phyloP scores from a whole-genome alignment of 1,284 basidiomycete genomes.

The Heterobasidion occidentale region DNA sequence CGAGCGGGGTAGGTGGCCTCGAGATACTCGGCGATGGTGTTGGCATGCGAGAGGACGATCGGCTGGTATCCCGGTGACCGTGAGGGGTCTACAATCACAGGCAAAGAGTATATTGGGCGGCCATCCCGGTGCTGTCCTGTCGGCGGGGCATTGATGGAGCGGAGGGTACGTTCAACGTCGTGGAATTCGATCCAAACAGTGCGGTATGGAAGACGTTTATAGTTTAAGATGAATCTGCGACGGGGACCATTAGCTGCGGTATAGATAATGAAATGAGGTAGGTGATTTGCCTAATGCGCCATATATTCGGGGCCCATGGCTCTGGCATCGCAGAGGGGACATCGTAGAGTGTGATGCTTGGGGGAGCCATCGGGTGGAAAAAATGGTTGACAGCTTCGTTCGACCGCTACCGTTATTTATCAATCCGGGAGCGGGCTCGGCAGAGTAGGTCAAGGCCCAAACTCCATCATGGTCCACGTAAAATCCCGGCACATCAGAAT shows the following conservation, averaged over 20 bases:
- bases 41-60: slow-evolving; percentile 46
- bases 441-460: not conserved
- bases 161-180: slow-evolving; percentile 54
- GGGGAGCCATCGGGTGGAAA: slow-evolving; percentile 4
- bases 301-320: slow-evolving; percentile 68
- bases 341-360: slow-evolving; percentile 54
- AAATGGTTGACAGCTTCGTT: not conserved
- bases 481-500: not conserved
- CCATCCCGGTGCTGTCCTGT: slow-evolving; percentile 47
- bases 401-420: not conserved
- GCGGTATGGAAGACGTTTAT: slow-evolving; percentile 57
- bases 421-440: not conserved
- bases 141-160: slow-evolving; percentile 49
- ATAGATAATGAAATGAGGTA: not conserved
- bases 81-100: slow-evolving; percentile 47
- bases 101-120: slow-evolving; percentile 54
- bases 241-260: slow-evolving; percentile 2
- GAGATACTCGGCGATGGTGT: slow-evolving; percentile 63
- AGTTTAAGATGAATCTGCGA: slow-evolving; percentile 62
- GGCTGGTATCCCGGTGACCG: slow-evolving; percentile 24
- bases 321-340: slow-evolving; percentile 49
- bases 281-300: slow-evolving; percentile 37
- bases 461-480: not conserved
- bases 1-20: slow-evolving; percentile 59
- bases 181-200: slow-evolving; percentile 65